Conservation (phyloP, 495 filamentous ascomycete species). For the Polyplosphaeria fusca region DNA sequence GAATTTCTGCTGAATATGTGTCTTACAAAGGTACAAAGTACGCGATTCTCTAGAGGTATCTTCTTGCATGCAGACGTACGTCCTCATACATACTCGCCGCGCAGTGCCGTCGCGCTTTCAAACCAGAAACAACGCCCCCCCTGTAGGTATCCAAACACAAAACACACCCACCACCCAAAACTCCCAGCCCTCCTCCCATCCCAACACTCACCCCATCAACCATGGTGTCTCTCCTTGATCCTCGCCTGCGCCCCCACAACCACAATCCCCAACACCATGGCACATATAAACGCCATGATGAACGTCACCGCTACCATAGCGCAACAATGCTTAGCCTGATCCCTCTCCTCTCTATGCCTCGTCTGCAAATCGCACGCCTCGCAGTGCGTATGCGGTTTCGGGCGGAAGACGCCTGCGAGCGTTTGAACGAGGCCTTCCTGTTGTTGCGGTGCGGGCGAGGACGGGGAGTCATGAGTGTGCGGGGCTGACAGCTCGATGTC, state of each 20-base stretch:
- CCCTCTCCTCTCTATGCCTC: slow-evolving; percentile 7
- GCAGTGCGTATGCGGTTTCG: slow-evolving; percentile 22
- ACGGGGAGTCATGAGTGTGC: background rate
- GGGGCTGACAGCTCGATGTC: slow-evolving; percentile 13
- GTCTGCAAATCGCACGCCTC: slow-evolving; percentile 13
- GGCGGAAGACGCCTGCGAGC: slow-evolving; percentile 17
- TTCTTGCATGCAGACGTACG: too few species aligned
- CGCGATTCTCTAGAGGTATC: too few species aligned
- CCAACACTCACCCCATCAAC: too few species aligned
- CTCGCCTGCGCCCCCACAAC: background rate
- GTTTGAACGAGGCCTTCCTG: slow-evolving; percentile 7
- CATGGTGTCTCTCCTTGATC: background rate
- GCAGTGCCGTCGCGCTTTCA: too few species aligned
- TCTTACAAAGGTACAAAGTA: too few species aligned
- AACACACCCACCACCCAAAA: too few species aligned
- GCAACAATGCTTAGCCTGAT: slow-evolving; percentile 13
- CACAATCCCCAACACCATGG: slow-evolving; percentile 15
- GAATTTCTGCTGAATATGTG: too few species aligned
- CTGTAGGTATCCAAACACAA: too few species aligned
- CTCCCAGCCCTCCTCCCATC: too few species aligned
- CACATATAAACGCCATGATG: slow-evolving; percentile 10
- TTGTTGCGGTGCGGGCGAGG: background rate
- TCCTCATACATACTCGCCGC: too few species aligned
- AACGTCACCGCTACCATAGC: slow-evolving; percentile 16
- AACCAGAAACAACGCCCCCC: too few species aligned